A percentile compares a stretch with the other conserved stretches of the same genome.
Conservation (phyloP, 371 early-diverging fungal species). For the Rhizopus delemar region DNA sequence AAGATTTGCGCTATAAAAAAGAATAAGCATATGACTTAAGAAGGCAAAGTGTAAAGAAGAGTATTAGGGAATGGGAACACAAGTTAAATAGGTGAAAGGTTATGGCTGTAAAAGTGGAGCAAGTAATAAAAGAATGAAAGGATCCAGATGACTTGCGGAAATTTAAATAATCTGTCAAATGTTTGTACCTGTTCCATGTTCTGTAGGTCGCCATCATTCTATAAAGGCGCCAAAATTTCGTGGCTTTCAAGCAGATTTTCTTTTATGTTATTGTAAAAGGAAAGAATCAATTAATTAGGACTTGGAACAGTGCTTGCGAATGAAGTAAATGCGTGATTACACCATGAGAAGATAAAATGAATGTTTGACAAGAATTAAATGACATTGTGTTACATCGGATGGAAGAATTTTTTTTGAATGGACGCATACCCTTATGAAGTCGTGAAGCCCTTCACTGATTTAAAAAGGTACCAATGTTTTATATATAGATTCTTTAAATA, state of each 20-base stretch:
- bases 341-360: not conserved
- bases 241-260: not conserved
- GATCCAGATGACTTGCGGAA: not conserved
- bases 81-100: not conserved
- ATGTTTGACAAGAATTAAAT: not conserved
- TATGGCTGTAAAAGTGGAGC: no score
- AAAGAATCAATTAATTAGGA: not conserved
- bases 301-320: not conserved
- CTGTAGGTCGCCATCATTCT: not conserved
- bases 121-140: not conserved
- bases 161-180: not conserved
- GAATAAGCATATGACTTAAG: not conserved
- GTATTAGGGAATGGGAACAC: not conserved
- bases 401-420: not conserved
- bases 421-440: not conserved
- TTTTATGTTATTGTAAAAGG: not conserved
- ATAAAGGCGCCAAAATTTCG: not conserved
- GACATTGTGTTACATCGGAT: not conserved
- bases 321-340: not conserved
- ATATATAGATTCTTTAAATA: no score
- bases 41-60: not conserved
- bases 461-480: no score
- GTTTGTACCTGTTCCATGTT: not conserved
- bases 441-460: no score
- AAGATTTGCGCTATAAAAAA: not conserved